These are phyloP conservation scores for Thalassiosira delicatula DNA, from an alignment of 352 stramenopile species.

Conservation along the genomic window DNA sequence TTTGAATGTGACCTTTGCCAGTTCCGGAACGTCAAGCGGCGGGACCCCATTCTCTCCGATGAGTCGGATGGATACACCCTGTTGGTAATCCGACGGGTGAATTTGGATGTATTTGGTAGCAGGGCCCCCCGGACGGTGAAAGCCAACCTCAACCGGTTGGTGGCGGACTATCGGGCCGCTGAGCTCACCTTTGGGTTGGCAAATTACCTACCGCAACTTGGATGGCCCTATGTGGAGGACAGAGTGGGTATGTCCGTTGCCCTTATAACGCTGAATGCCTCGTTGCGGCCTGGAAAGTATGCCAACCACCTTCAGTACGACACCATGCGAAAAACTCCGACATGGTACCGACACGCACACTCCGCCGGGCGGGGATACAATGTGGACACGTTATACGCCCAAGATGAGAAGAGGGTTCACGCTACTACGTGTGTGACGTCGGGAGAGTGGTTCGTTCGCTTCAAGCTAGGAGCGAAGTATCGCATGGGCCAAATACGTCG, in stretches of 20 bases:
- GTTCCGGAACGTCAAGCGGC: not conserved
- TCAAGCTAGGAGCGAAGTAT: constrained; percentile 5
- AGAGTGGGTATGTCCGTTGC: constrained; percentile 3
- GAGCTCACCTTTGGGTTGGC: too few species aligned
- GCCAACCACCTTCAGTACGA: not conserved
- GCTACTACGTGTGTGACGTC: constrained; percentile 17
- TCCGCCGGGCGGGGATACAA: too few species aligned
- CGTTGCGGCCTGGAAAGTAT: not conserved
- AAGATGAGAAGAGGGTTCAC: too few species aligned
- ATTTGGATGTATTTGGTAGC: not conserved
- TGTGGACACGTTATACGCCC: too few species aligned
- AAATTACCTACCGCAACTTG: too few species aligned
- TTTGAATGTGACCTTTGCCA: constrained; percentile 8
- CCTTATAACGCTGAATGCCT: not conserved
- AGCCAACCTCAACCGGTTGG: not conserved
- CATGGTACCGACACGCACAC: too few species aligned
- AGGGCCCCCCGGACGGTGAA: not conserved
- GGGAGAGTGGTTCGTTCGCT: constrained; percentile 6
- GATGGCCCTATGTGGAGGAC: not conserved
- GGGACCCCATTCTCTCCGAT: not conserved
- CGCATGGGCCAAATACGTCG: not conserved
- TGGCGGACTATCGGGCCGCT: not conserved
- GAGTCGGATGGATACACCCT: not conserved
- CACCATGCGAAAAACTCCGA: not conserved
- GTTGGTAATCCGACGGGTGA: not conserved